Conservation (phyloP, 352 stramenopile genomes). For the Phytophthora foliorum region DNA sequence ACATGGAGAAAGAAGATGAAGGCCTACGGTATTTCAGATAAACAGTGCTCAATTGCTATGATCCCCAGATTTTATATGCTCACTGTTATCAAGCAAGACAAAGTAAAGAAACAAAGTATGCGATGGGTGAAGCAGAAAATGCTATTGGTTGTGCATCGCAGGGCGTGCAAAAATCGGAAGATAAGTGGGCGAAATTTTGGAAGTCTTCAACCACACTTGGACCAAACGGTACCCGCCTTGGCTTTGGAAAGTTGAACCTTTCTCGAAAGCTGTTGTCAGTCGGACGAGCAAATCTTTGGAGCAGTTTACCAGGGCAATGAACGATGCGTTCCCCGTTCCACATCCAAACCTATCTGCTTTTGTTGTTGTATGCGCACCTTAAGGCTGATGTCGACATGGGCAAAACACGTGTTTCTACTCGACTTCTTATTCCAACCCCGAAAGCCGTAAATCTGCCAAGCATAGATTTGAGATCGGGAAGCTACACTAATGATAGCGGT, state of each 20-base stretch:
- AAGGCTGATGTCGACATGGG: background rate
- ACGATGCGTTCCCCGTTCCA: background rate
- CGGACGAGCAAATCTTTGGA: background rate
- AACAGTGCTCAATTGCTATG: slow-evolving; percentile 1
- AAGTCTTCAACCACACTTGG: background rate
- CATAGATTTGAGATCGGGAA: background rate
- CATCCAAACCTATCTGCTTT: background rate
- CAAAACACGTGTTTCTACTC: background rate
- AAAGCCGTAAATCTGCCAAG: background rate
- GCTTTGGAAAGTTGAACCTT: background rate
- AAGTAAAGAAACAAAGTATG: background rate
- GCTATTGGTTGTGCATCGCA: background rate
- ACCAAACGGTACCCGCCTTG: background rate
- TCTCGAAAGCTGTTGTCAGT: background rate
- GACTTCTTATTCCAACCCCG: background rate
- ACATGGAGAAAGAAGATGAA: slow-evolving; percentile 1
- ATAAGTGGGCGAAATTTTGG: background rate
- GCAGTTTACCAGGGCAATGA: background rate
- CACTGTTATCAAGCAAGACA: background rate
- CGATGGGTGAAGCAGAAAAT: background rate
- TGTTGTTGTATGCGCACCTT: background rate
- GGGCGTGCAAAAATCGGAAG: background rate
- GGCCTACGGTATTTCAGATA: background rate
- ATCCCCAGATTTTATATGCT: background rate
- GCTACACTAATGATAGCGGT: background rate